These are phyloP conservation scores for Camellia japonica DNA, from an alignment of 148 eudicot species.

Conservation along the genomic window DNA sequence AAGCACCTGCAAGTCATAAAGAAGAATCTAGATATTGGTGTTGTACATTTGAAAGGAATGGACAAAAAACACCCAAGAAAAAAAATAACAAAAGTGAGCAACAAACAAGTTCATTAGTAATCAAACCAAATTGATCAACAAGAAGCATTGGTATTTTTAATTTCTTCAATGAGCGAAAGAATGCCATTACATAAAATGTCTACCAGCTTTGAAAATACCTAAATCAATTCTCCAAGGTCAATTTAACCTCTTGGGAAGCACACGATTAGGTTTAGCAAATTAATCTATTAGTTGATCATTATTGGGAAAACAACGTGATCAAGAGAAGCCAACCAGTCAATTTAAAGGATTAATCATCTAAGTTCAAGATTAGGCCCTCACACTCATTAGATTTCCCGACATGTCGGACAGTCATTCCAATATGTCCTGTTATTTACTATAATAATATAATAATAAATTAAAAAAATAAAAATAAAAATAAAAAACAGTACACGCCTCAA, in stretches of 20 bases:
- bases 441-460: too few relatives aligned
- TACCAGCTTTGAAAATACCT: neutral
- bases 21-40: neutral
- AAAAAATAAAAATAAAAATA: too few relatives aligned
- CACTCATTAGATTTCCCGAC: too few relatives aligned
- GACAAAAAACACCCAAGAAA: too few relatives aligned
- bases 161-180: neutral
- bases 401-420: too few relatives aligned
- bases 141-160: neutral
- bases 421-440: too few relatives aligned
- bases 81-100: neutral
- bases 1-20: neutral
- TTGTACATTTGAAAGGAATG: neutral
- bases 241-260: neutral
- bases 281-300: neutral
- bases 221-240: neutral
- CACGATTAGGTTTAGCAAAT: neutral
- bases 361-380: neutral
- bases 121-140: neutral
- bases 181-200: neutral
- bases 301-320: neutral
- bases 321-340: too few relatives aligned
- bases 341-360: neutral
- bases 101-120: neutral
- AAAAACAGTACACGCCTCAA: too few relatives aligned